Evolutionary conservation across 1,284 basidiomycete genomes (phyloP).

Genomic region (Calocybe gambosa): DNA sequence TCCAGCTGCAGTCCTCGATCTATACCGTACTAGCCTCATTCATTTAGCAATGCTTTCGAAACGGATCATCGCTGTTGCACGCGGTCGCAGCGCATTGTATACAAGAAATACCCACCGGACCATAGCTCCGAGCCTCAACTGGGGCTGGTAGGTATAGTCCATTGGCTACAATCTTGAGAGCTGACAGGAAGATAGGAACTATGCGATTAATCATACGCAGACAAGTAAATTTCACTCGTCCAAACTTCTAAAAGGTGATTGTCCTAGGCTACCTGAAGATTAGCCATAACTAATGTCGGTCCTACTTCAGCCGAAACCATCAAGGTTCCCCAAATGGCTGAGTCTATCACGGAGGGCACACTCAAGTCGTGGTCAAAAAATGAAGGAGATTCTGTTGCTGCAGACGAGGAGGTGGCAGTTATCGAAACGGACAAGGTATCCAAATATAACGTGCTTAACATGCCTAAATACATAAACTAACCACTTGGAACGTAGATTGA

Average conservation of each 20-base stretch:
- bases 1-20: not conserved
- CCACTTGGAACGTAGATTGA: conserved; percentile 65
- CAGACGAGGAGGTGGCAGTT: conserved; percentile 94
- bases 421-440: conserved; percentile 98
- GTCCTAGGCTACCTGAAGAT: not conserved
- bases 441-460: conserved; percentile 1
- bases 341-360: conserved; percentile 97
- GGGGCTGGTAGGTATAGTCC: conserved; percentile 42
- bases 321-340: conserved; percentile 98
- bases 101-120: conserved; percentile 32
- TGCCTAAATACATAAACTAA: not conserved
- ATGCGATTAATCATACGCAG: conserved; percentile 38
- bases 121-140: conserved; percentile 32
- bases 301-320: conserved; percentile 67
- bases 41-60: conserved; percentile 56
- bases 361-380: conserved; percentile 95
- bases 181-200: conserved; percentile 32
- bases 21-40: conserved; percentile 2
- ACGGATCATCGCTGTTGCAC: conserved; percentile 62
- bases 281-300: not conserved
- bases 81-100: conserved; percentile 46
- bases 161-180: conserved; percentile 7
- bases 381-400: conserved; percentile 86
- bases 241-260: conserved; percentile 59
- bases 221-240: conserved; percentile 65